Percentiles rank a stretch among this genome's conserved stretches.
phyloP scores from a whole-genome alignment of 2,329 filamentous ascomycete species.

The Waltergamsia citrina region DNA sequence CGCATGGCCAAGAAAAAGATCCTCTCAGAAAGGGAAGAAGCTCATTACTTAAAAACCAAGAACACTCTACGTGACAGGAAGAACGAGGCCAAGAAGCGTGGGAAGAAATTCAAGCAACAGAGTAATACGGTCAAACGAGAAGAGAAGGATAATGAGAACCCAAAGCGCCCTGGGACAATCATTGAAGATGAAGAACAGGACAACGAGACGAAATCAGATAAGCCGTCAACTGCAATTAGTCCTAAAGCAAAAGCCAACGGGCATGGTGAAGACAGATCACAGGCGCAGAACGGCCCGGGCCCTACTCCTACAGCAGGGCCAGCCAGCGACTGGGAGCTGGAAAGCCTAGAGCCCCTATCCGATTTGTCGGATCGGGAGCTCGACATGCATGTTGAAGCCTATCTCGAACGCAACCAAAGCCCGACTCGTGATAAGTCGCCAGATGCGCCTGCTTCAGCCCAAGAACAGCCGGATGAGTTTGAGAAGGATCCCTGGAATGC shows the following conservation, averaged over 20 bases:
- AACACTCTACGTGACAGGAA: constrained; percentile 21
- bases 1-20: constrained; percentile 27
- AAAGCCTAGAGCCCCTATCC: constrained; percentile 22
- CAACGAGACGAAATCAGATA: background rate
- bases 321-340: constrained; percentile 15
- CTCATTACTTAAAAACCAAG: constrained; percentile 24
- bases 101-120: constrained; percentile 55
- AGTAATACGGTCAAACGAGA: constrained; percentile 10
- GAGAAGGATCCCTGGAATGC: constrained; percentile 54
- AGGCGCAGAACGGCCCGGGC: too few relatives aligned
- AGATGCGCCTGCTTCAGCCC: constrained; percentile 7
- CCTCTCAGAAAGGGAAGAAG: constrained; percentile 25
- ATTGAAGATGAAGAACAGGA: too few relatives aligned
- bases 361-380: constrained; percentile 29
- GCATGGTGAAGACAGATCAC: too few relatives aligned
- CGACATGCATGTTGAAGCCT: constrained; percentile 18
- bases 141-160: constrained; percentile 14
- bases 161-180: too few relatives aligned
- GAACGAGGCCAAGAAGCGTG: constrained; percentile 42
- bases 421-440: background rate
- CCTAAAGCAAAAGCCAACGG: too few relatives aligned
- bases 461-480: constrained; percentile 42
- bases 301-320: too few relatives aligned
- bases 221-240: constrained; percentile 2
- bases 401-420: constrained; percentile 3